These are phyloP conservation scores for Kazachstania bromeliacearum DNA, from an alignment of 805 yeast species.

Conservation along the genomic window DNA sequence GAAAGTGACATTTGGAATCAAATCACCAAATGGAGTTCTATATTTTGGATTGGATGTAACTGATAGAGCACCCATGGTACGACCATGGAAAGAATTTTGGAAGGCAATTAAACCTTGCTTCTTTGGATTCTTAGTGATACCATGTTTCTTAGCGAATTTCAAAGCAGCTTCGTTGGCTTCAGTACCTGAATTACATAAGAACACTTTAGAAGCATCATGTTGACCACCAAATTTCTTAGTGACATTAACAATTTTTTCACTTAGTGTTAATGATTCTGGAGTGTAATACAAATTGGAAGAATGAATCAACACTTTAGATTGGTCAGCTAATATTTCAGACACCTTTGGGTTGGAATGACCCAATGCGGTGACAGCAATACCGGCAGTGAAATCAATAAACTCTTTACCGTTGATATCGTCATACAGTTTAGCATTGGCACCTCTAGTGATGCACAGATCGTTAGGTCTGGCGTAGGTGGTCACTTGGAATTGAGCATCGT, in stretches of 20 bases:
- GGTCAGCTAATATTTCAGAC: conserved; percentile 61
- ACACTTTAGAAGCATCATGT: conserved; percentile 66
- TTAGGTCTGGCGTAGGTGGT: conserved; percentile 77
- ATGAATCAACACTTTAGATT: conserved; percentile 66
- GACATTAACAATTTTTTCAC: conserved; percentile 56
- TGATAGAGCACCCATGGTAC: conserved; percentile 86
- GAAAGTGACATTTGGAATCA: conserved; percentile 74
- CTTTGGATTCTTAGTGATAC: conserved; percentile 41
- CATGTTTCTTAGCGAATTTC: conserved; percentile 74
- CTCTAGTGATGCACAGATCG: conserved; percentile 61
- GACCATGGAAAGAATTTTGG: conserved; percentile 85
- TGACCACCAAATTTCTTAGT: conserved; percentile 73
- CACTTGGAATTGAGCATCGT: conserved; percentile 34
- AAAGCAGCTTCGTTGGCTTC: conserved; percentile 77
- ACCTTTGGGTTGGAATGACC: conserved; percentile 80
- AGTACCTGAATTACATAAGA: conserved; percentile 63
- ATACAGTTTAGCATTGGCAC: conserved; percentile 70
- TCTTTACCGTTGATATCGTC: conserved; percentile 64
- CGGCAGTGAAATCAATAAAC: conserved; percentile 87
- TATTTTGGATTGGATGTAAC: conserved; percentile 91
- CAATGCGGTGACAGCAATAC: conserved; percentile 92
- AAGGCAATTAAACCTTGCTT: conserved; percentile 82
- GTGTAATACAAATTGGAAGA: conserved; percentile 81
- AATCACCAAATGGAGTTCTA: conserved; percentile 82
- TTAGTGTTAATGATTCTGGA: conserved; percentile 71